Evolutionary conservation across 2,329 filamentous ascomycete genomes (phyloP).

Genomic region (Calonectria leucothoes): DNA sequence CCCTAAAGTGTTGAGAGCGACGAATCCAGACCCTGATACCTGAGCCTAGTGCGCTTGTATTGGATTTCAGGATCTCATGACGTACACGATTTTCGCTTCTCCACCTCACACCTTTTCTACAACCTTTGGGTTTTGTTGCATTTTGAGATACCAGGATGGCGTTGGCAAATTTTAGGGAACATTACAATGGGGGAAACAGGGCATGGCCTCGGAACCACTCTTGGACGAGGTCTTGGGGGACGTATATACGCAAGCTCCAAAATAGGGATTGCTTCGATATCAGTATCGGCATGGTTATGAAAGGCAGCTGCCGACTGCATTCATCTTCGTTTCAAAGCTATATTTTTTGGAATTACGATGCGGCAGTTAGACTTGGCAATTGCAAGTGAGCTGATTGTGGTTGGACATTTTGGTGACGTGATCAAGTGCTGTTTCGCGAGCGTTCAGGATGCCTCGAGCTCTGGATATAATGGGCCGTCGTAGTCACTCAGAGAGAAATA

Average conservation of each 20-base stretch:
- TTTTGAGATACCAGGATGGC: slow-evolving; percentile 55
- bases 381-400: slow-evolving; percentile 5
- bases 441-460: slow-evolving; percentile 21
- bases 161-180: slow-evolving; percentile 45
- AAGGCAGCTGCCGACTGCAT: slow-evolving; percentile 31
- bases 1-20: slow-evolving; percentile 69
- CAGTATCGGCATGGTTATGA: slow-evolving; percentile 35
- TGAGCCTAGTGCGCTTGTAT: slow-evolving; percentile 21
- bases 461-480: slow-evolving; percentile 40
- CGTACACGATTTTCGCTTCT: slow-evolving; percentile 46
- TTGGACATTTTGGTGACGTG: slow-evolving; percentile 4
- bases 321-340: slow-evolving; percentile 34
- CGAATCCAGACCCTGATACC: slow-evolving; percentile 67
- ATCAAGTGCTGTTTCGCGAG: slow-evolving; percentile 12
- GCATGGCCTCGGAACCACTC: slow-evolving; percentile 25
- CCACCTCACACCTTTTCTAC: slow-evolving; percentile 33
- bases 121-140: slow-evolving; percentile 43
- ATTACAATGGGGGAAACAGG: slow-evolving; percentile 36
- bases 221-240: slow-evolving; percentile 23
- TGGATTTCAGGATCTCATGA: slow-evolving; percentile 45
- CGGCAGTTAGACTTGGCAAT: slow-evolving; percentile 20
- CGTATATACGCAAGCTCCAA: slow-evolving; percentile 31
- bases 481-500: slow-evolving; percentile 19
- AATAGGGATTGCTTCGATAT: slow-evolving; percentile 27
- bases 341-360: slow-evolving; percentile 32